Conservation (phyloP, 176 grass and related monocot genomes). For the Poa pratensis region DNA sequence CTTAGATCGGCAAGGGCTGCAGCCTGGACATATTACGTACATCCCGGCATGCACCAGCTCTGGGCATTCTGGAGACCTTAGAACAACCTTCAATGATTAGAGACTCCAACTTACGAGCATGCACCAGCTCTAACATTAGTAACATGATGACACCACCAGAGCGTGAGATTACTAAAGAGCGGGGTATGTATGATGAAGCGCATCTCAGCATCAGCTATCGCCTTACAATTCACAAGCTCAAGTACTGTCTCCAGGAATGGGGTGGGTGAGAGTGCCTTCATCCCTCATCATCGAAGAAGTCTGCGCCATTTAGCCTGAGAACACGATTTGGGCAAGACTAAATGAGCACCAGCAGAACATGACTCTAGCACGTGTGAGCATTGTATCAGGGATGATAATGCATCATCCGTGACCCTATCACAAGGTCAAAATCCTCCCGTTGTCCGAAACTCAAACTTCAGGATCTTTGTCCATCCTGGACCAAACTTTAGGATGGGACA, state of each 20-base stretch:
- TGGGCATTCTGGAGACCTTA: background rate
- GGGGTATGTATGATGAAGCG: conserved; percentile 23
- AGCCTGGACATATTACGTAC: too few relatives aligned
- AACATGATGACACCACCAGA: conserved; percentile 46
- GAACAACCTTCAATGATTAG: conserved; percentile 44
- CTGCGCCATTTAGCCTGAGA: conserved; percentile 40
- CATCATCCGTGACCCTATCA: background rate
- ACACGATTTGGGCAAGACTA: conserved; percentile 43
- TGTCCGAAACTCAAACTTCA: conserved; percentile 52
- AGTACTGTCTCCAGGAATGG: conserved; percentile 30
- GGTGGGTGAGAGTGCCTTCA: too few relatives aligned
- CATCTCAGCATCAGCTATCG: conserved; percentile 46
- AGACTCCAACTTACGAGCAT: conserved; percentile 42
- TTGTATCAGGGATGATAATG: background rate
- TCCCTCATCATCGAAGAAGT: conserved; percentile 49
- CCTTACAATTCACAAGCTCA: conserved; percentile 45
- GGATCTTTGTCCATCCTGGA: conserved; percentile 31
- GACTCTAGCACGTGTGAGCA: background rate
- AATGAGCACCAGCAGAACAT: conserved; percentile 38
- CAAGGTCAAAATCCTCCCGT: conserved; percentile 18
- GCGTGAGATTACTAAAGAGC: conserved; percentile 44
- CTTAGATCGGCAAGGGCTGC: too few relatives aligned
- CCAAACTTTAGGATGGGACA: conserved; percentile 43
- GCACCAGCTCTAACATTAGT: conserved; percentile 42
- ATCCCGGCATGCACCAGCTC: too few relatives aligned